Evolutionary conservation across 352 stramenopile species (phyloP).

Genomic region (Phytophthora quininea): DNA sequence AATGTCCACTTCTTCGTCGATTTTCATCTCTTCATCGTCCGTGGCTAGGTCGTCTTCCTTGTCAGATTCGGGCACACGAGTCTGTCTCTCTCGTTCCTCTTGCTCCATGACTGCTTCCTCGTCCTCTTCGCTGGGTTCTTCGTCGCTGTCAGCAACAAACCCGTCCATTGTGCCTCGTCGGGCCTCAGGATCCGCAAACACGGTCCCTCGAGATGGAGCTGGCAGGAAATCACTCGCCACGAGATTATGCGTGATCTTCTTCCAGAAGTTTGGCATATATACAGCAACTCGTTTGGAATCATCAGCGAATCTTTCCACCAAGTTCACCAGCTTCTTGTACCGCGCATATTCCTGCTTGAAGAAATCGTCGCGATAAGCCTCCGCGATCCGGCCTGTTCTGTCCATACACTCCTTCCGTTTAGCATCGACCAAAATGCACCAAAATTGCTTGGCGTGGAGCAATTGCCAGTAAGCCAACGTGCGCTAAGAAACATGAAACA

Average conservation of each 20-base stretch:
- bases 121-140: slow-evolving; percentile 47
- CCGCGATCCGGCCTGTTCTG: slow-evolving; percentile 51
- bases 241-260: slow-evolving; percentile 48
- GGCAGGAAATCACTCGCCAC: slow-evolving; percentile 61
- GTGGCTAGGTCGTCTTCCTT: slow-evolving; percentile 33
- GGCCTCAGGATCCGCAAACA: slow-evolving; percentile 11
- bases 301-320: slow-evolving; percentile 74
- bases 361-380: slow-evolving; percentile 45
- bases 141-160: slow-evolving; percentile 66
- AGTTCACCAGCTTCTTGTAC: slow-evolving; percentile 64
- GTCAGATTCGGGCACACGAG: background rate
- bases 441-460: slow-evolving; percentile 83
- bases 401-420: slow-evolving; percentile 54
- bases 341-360: slow-evolving; percentile 76
- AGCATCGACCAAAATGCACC: slow-evolving; percentile 72
- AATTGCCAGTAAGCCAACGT: slow-evolving; percentile 81
- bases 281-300: slow-evolving; percentile 43
- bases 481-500: slow-evolving; percentile 41
- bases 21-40: slow-evolving; percentile 25
- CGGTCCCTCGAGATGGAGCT: slow-evolving; percentile 9
- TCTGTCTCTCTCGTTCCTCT: slow-evolving; percentile 23
- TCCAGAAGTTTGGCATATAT: slow-evolving; percentile 74
- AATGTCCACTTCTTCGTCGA: slow-evolving; percentile 14
- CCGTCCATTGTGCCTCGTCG: slow-evolving; percentile 65
- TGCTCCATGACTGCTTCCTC: slow-evolving; percentile 48